phyloP scores from a whole-genome alignment of 1,284 basidiomycete genomes.

The Psilocybe mexicana region DNA sequence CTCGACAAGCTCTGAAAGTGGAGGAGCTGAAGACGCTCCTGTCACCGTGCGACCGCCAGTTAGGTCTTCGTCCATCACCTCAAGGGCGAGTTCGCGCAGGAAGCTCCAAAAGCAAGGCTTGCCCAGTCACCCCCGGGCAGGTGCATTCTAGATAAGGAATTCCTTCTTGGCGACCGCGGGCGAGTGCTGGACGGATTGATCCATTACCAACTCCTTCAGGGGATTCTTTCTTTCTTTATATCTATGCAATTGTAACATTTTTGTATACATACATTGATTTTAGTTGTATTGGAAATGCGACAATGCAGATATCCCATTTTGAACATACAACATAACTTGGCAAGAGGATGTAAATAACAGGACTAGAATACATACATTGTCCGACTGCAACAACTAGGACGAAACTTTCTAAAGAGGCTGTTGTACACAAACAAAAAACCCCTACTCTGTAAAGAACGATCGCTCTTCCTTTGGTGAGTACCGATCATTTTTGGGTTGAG shows the following conservation, averaged over 20 bases:
- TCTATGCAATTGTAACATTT: not conserved
- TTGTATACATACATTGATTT: not conserved
- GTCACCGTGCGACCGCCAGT: not conserved
- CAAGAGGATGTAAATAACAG: not conserved
- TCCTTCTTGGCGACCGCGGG: not conserved
- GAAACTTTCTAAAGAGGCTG: too few relatives aligned
- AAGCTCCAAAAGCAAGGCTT: constrained; percentile 3
- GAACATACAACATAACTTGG: not conserved
- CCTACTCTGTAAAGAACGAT: not conserved
- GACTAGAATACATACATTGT: not conserved
- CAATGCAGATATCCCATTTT: not conserved
- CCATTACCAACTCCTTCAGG: not conserved
- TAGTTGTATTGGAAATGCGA: not conserved
- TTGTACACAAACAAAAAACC: not conserved
- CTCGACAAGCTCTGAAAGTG: not conserved
- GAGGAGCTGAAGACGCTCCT: not conserved
- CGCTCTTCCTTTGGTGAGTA: not conserved
- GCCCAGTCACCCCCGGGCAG: constrained; percentile 5
- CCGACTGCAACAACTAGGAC: too few relatives aligned
- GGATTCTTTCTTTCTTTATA: not conserved
- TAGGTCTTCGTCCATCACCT: constrained; percentile 1
- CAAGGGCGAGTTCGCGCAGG: not conserved
- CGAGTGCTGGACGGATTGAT: not conserved
- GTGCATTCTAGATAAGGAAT: not conserved
- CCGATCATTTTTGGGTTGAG: not conserved